These are phyloP conservation scores for Russula lepida DNA, from an alignment of 768 basidiomycete species.

Conservation along the genomic window DNA sequence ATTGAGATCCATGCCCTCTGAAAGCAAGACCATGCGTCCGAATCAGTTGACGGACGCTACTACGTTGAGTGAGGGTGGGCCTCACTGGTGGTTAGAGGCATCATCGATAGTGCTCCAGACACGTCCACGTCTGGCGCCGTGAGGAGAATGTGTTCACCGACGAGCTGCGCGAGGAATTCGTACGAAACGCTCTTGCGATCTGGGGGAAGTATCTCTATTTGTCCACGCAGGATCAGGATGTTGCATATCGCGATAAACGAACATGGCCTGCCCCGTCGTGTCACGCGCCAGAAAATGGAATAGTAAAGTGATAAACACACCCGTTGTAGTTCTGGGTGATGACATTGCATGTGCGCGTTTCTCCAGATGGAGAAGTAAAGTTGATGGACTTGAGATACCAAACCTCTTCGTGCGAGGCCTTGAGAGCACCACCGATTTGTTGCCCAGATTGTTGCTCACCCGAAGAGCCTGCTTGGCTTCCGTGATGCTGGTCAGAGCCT, in stretches of 20 bases:
- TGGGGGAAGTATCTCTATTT: slow-evolving; percentile 63
- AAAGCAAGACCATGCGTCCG: background rate
- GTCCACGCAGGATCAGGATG: slow-evolving; percentile 77
- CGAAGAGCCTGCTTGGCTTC: background rate
- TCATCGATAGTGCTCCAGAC: slow-evolving; percentile 62
- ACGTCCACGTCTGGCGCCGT: slow-evolving; percentile 53
- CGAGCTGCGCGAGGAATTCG: slow-evolving; percentile 72
- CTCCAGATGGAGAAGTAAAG: slow-evolving; percentile 35
- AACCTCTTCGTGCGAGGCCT: slow-evolving; percentile 38
- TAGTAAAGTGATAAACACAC: slow-evolving; percentile 35
- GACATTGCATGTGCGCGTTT: slow-evolving; percentile 40
- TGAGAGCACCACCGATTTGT: background rate
- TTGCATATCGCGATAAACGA: slow-evolving; percentile 92
- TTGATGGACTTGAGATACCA: slow-evolving; percentile 69
- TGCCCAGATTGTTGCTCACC: background rate
- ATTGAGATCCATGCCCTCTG: slow-evolving; percentile 86
- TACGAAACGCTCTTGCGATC: slow-evolving; percentile 70
- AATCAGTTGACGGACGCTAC: background rate
- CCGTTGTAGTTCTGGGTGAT: slow-evolving; percentile 83
- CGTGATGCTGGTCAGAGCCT: background rate
- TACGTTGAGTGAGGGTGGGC: slow-evolving; percentile 1
- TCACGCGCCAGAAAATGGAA: background rate
- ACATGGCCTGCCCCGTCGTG: slow-evolving; percentile 47
- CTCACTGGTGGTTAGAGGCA: slow-evolving; percentile 50
- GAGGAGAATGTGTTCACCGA: slow-evolving; percentile 72